These are phyloP conservation scores for Mycena indigotica DNA, from an alignment of 768 basidiomycete species.

Conservation along the genomic window DNA sequence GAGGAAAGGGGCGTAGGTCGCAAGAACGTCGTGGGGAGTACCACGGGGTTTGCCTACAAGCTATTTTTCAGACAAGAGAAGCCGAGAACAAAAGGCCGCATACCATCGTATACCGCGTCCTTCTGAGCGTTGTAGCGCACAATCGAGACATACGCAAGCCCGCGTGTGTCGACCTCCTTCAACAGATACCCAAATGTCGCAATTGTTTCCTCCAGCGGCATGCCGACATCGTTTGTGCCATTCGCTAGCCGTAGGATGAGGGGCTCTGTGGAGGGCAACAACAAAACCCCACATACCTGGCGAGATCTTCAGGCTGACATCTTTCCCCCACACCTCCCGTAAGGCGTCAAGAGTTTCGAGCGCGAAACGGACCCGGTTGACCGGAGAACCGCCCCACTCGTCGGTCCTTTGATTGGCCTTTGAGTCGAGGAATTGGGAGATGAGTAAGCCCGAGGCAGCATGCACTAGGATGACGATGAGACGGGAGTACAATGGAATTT, in stretches of 20 bases:
- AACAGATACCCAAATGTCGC: constrained; percentile 24
- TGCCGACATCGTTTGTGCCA: constrained; percentile 5
- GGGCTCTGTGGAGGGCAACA: no score
- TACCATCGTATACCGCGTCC: no score
- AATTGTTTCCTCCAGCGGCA: constrained; percentile 24
- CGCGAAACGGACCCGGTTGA: constrained; percentile 42
- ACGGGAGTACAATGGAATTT: not conserved
- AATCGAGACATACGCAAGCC: constrained; percentile 34
- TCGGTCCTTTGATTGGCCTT: constrained; percentile 37
- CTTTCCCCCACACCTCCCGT: constrained; percentile 33
- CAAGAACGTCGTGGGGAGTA: constrained; percentile 32
- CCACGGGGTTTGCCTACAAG: constrained; percentile 20
- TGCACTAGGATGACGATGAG: constrained; percentile 18
- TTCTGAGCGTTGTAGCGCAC: constrained; percentile 26
- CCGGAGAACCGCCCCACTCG: constrained; percentile 41
- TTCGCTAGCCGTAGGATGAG: no score
- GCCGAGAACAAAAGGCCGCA: no score
- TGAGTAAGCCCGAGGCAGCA: constrained; percentile 31
- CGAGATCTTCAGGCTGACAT: constrained; percentile 33
- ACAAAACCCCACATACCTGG: no score
- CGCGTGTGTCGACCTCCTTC: constrained; percentile 14
- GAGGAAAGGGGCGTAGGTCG: constrained; percentile 28
- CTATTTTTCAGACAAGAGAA: no score
- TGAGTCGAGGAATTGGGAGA: constrained; percentile 37
- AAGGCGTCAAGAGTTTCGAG: constrained; percentile 35